Conservation (phyloP, 176 grass and related monocot species). For the Eremochloa ophiuroides region DNA sequence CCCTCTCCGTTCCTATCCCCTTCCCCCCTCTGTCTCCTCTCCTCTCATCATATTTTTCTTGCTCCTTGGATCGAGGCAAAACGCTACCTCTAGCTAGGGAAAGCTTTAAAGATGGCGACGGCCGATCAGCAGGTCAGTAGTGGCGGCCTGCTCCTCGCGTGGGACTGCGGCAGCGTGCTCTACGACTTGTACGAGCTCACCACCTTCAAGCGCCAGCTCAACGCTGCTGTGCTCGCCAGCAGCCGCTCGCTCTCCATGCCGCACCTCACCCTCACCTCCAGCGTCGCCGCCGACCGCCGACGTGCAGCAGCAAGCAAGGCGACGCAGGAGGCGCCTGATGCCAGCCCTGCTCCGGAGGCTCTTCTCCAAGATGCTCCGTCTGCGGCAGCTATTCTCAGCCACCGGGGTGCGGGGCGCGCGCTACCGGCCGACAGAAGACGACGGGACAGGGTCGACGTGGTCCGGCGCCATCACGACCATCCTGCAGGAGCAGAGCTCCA, state of each 20-base stretch:
- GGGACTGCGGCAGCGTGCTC: conserved; percentile 48
- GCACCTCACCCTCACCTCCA: background rate
- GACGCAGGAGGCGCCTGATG: background rate
- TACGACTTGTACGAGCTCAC: conserved; percentile 50
- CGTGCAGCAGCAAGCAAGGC: background rate
- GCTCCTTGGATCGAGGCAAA: conserved; percentile 13
- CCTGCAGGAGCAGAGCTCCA: conserved; percentile 36
- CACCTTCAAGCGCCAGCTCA: conserved; percentile 37
- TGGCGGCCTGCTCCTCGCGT: conserved; percentile 11
- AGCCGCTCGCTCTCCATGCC: conserved; percentile 44
- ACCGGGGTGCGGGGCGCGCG: background rate
- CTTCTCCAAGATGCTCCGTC: conserved; percentile 37
- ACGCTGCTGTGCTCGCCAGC: conserved; percentile 24
- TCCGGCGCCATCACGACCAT: conserved; percentile 42
- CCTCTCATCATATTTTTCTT: background rate
- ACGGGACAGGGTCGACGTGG: conserved; percentile 29
- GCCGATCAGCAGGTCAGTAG: background rate
- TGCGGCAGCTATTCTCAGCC: conserved; percentile 8
- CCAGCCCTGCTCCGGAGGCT: conserved; percentile 23
- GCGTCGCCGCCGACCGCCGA: background rate
- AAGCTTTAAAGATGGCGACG: conserved; percentile 40
- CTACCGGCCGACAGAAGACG: background rate
- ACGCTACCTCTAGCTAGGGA: background rate
- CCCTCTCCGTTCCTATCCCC: background rate
- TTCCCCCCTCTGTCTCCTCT: background rate